These are phyloP conservation scores for Candida corydali DNA, from an alignment of 805 yeast species.

Conservation along the genomic window DNA sequence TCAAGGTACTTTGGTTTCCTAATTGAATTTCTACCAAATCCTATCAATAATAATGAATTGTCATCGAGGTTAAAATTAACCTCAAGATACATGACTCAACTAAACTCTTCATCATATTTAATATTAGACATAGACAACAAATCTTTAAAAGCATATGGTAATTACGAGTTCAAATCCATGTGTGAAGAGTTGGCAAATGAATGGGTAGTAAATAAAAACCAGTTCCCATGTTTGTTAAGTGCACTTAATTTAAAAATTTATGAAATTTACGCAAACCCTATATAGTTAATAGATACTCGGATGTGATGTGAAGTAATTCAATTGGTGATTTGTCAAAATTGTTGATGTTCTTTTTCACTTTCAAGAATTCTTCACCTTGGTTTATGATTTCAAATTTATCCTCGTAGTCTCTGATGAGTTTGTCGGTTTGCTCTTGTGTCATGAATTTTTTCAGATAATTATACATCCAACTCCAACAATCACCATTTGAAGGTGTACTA, in stretches of 20 bases:
- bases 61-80: slow-evolving; percentile 52
- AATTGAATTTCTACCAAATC: slow-evolving; percentile 56
- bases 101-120: slow-evolving; percentile 40
- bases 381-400: slow-evolving; percentile 46
- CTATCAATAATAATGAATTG: slow-evolving; percentile 40
- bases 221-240: slow-evolving; percentile 74
- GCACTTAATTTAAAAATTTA: slow-evolving; percentile 67
- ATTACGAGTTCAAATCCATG: slow-evolving; percentile 30
- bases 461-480: slow-evolving; percentile 68
- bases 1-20: slow-evolving; percentile 68
- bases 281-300: slow-evolving; percentile 14
- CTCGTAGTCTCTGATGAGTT: slow-evolving; percentile 31
- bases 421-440: slow-evolving; percentile 28
- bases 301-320: slow-evolving; percentile 36
- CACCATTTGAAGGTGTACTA: slow-evolving; percentile 58
- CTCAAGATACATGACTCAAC: slow-evolving; percentile 36
- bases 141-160: slow-evolving; percentile 50
- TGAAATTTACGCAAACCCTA: slow-evolving; percentile 30
- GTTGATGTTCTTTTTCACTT: slow-evolving; percentile 43
- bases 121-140: slow-evolving; percentile 54
- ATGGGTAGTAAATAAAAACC: slow-evolving; percentile 67
- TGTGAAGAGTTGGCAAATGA: slow-evolving; percentile 52
- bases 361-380: slow-evolving; percentile 60
- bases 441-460: slow-evolving; percentile 40
- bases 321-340: slow-evolving; percentile 38